These are phyloP conservation scores for Angophora floribunda DNA, from an alignment of 345 rosid species.

Conservation along the genomic window DNA sequence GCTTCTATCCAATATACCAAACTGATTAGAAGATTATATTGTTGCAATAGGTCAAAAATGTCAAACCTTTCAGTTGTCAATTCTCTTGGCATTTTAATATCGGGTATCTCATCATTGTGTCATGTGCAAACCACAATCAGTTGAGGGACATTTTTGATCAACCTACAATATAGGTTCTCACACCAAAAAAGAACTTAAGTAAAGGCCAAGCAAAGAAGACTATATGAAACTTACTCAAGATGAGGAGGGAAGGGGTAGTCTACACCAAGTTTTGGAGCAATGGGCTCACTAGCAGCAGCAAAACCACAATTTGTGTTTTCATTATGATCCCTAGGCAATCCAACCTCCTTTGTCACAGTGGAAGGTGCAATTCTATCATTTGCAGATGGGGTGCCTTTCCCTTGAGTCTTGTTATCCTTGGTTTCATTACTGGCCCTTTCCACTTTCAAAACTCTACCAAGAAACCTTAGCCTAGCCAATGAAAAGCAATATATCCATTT, in stretches of 20 bases:
- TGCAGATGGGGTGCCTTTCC: conserved; percentile 21
- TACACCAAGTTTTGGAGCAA: conserved; percentile 85
- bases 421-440: conserved; percentile 58
- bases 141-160: neutral
- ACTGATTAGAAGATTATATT: neutral
- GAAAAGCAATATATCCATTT: conserved; percentile 2
- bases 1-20: neutral
- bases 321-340: conserved; percentile 4
- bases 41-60: neutral
- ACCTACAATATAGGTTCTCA: neutral
- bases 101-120: neutral
- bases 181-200: neutral
- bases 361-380: conserved; percentile 16
- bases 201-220: neutral
- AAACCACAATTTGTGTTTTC: conserved; percentile 26
- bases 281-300: conserved; percentile 37
- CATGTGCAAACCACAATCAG: neutral
- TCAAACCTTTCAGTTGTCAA: neutral
- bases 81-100: neutral
- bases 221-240: conserved; percentile 48
- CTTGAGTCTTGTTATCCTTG: conserved; percentile 30
- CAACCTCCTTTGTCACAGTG: conserved; percentile 17
- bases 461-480: conserved; percentile 71
- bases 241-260: conserved; percentile 93
- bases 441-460: conserved; percentile 74